These are phyloP conservation scores for Rutidosis leptorrhynchoides DNA, from an alignment of 129 eudicot species.

Conservation along the genomic window DNA sequence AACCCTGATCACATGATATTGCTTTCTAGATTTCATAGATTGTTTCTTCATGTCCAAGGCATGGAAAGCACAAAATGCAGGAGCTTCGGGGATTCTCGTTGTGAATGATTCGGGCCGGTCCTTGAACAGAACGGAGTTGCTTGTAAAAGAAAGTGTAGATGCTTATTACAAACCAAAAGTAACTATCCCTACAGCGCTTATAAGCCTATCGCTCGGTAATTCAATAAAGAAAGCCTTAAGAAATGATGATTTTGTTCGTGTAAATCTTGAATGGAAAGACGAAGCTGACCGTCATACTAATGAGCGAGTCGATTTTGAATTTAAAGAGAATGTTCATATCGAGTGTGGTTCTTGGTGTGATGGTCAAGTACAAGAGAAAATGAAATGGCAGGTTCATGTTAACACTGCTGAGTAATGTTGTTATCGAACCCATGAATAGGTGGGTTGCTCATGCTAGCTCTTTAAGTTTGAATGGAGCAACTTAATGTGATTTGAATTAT, in stretches of 20 bases:
- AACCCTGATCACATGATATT: not conserved
- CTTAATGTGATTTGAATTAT: no score
- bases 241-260: slow-evolving; percentile 48
- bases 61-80: slow-evolving; percentile 75
- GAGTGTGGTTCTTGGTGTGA: slow-evolving; percentile 68
- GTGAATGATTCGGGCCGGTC: slow-evolving; percentile 56
- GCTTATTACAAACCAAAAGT: slow-evolving; percentile 49
- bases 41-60: slow-evolving; percentile 69
- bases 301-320: slow-evolving; percentile 47
- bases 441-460: not conserved
- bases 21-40: slow-evolving; percentile 39
- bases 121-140: slow-evolving; percentile 56
- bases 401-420: not conserved
- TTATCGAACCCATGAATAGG: not conserved
- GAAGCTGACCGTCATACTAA: slow-evolving; percentile 68
- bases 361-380: slow-evolving; percentile 34
- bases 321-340: slow-evolving; percentile 43
- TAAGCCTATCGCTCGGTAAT: slow-evolving; percentile 62
- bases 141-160: slow-evolving; percentile 19
- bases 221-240: slow-evolving; percentile 50
- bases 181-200: slow-evolving; percentile 58
- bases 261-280: slow-evolving; percentile 78
- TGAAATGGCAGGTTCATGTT: not conserved
- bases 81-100: slow-evolving; percentile 73
- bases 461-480: no score